Percentiles rank a stretch among this genome's conserved stretches.
Evolutionary conservation across 225 moss, liverwort and hornwort genomes (phyloP).

Genomic region (Physcomitrellopsis africana): DNA sequence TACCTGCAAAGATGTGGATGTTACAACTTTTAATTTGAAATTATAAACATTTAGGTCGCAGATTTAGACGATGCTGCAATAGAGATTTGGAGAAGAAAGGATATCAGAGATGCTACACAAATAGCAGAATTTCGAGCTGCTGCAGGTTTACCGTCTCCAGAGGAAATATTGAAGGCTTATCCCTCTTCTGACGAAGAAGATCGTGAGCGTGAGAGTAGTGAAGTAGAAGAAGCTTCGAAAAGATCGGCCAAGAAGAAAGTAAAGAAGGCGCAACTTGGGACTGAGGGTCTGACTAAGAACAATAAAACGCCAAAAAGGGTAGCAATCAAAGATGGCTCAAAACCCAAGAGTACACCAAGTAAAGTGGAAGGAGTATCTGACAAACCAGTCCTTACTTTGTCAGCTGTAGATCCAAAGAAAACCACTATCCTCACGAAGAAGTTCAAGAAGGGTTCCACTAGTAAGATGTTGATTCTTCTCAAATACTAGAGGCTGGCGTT

Average conservation of each 20-base stretch:
- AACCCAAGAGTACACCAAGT: slow-evolving; percentile 39
- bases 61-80: slow-evolving; percentile 82
- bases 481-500: neutral
- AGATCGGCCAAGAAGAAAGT: slow-evolving; percentile 51
- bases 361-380: slow-evolving; percentile 45
- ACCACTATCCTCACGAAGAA: slow-evolving; percentile 39
- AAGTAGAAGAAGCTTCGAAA: slow-evolving; percentile 37
- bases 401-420: slow-evolving; percentile 35
- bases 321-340: slow-evolving; percentile 45
- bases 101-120: slow-evolving; percentile 63
- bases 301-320: slow-evolving; percentile 48
- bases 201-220: slow-evolving; percentile 43
- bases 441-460: slow-evolving; percentile 43
- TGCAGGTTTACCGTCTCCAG: slow-evolving; percentile 68
- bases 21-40: neutral
- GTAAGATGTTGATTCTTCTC: slow-evolving; percentile 38
- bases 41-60: slow-evolving; percentile 48
- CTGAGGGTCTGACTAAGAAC: slow-evolving; percentile 48
- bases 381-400: slow-evolving; percentile 36
- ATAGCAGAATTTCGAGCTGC: slow-evolving; percentile 66
- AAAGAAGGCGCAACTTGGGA: slow-evolving; percentile 42
- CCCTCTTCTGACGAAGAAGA: slow-evolving; percentile 93
- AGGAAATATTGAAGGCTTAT: slow-evolving; percentile 64
- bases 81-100: slow-evolving; percentile 94
- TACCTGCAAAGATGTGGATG: slow-evolving; percentile 4